Percentiles rank a stretch among this genome's conserved stretches.
These are phyloP conservation scores for Wickerhamiella lipophila DNA, from an alignment of 805 yeast species.

Conservation along the genomic window DNA sequence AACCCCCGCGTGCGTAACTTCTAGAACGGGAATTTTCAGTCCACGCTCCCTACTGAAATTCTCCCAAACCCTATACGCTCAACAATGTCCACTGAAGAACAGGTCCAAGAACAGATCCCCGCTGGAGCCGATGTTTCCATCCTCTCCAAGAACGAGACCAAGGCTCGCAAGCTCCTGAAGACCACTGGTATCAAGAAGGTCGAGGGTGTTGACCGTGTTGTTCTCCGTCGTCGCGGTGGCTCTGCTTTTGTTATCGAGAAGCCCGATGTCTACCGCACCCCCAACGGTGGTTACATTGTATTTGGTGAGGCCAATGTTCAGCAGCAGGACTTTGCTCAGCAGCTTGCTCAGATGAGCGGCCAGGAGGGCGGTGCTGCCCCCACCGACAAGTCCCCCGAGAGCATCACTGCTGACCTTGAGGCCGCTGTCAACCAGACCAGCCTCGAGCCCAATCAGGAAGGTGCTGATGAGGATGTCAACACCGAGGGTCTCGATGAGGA, in stretches of 20 bases:
- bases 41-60: conserved; percentile 6
- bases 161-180: conserved; percentile 81
- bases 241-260: conserved; percentile 78
- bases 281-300: conserved; percentile 88
- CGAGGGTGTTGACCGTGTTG: conserved; percentile 88
- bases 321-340: conserved; percentile 72
- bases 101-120: conserved; percentile 40
- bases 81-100: conserved; percentile 14
- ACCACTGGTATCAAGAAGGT: conserved; percentile 83
- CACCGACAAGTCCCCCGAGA: conserved; percentile 26
- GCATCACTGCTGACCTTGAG: conserved; percentile 25
- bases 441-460: conserved; percentile 34
- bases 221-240: conserved; percentile 88
- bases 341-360: conserved; percentile 41
- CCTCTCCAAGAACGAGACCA: conserved; percentile 83
- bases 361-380: conserved; percentile 38
- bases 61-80: background rate
- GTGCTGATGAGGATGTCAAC: conserved; percentile 65
- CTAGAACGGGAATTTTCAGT: conserved; percentile 3
- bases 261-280: conserved; percentile 92
- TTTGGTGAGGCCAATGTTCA: conserved; percentile 91
- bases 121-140: conserved; percentile 65
- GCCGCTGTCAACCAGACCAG: conserved; percentile 25
- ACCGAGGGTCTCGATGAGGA: conserved; percentile 70
- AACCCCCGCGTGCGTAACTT: no score